Evolutionary conservation across 2,329 filamentous ascomycete species (phyloP), one percentile per base, ranked within the genome.

Genomic region (Ceratocystis smalleyi): DNA sequence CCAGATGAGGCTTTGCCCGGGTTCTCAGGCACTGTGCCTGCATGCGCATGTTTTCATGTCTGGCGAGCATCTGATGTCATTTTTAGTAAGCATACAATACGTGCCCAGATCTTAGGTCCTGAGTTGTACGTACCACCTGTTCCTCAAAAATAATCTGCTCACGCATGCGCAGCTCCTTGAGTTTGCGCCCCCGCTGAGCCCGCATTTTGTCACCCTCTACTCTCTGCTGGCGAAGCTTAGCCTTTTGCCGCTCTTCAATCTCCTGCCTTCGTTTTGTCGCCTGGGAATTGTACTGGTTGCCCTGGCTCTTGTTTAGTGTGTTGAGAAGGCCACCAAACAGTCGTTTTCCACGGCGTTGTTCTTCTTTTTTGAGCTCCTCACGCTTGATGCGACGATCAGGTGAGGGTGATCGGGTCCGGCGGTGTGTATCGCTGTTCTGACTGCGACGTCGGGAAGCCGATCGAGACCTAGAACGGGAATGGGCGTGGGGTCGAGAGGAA

Each of bases 321-420:
- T 81, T 88, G 66, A 94, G 77, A 65, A 95, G 76, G 43, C 86
- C 88, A 67, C 92, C 91, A 72, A 96, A 96, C 67, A 97, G 79
- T 63, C 92, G 83, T 74, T 88, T 87, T 24, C 89, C 88, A 45
- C 92, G 86, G 72, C 88, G 90, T 73, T 86, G 89, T 72, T 97
- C 92, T 70, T 95, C 88, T 65, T 84, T 73, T 5, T 59, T 51
- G 8, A 51, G 45, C 49, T 59, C 60, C 32, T 64, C 65, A 22
- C 61, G 49, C 17, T 40, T 59, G 2, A 47, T 24, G 12, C 54
- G 51, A 10, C 49, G 61, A 3, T 19, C 22, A 22, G 62, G 61
- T 3, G 61, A 59, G 12, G 55, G 64, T 12, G 30, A 47, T 7
- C 51, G 64, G n/a, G 51, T n/a, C 12, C 55, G 24, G 17, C 55